These are phyloP conservation scores for Delonix regia DNA, from an alignment of 306 rosid genomes.

Conservation along the genomic window DNA sequence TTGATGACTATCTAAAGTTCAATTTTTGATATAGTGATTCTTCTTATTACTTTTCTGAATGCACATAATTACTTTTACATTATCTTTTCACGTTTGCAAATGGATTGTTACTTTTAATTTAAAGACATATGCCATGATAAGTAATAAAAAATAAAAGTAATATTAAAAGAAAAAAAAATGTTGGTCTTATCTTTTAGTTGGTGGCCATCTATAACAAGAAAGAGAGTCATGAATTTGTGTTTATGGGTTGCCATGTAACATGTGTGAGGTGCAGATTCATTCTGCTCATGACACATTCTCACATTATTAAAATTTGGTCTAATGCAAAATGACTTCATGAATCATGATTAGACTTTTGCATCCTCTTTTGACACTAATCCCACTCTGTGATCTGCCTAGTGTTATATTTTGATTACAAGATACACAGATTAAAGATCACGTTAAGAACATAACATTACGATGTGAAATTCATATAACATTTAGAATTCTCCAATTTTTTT, in stretches of 20 bases:
- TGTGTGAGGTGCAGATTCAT: constrained; percentile 32
- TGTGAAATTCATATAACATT: not conserved
- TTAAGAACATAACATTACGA: not conserved
- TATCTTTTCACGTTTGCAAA: not conserved
- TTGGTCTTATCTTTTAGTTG: not conserved
- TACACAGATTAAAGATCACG: not conserved
- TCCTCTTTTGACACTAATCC: not conserved
- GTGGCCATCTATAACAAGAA: not conserved
- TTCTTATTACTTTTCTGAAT: not conserved
- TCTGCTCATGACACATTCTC: constrained; percentile 14
- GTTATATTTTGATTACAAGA: too few species aligned
- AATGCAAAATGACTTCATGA: not conserved
- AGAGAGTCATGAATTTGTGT: not conserved
- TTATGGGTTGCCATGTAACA: constrained; percentile 12
- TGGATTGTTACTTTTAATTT: not conserved
- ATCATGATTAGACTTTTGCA: not conserved
- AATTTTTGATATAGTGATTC: not conserved
- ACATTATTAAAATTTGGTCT: constrained; percentile 6
- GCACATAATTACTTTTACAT: not conserved
- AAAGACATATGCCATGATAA: too few species aligned
- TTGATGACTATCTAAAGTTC: not conserved
- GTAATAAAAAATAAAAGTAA: not conserved
- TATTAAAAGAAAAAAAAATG: not conserved
- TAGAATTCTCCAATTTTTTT: not conserved
- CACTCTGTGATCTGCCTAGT: not conserved